Percentiles rank a stretch among this genome's conserved stretches.
phyloP scores from a whole-genome alignment of 495 filamentous ascomycete species.

The Lophiotrema nucula region DNA sequence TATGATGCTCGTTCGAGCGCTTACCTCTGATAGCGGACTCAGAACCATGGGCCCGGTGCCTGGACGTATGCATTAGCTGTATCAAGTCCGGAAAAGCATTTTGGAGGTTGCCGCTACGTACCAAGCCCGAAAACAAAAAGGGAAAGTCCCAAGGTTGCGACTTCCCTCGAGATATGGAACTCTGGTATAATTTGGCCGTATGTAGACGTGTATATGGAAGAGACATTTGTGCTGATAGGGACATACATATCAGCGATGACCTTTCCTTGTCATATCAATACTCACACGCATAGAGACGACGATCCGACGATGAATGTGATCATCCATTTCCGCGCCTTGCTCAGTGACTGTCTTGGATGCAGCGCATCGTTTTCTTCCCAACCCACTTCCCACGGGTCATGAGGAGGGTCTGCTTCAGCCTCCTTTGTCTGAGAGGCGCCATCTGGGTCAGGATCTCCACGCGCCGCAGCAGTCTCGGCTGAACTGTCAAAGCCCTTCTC shows the following conservation, averaged over 20 bases:
- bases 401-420: no score
- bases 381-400: no score
- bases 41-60: constrained; percentile 13
- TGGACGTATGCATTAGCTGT: constrained; percentile 14
- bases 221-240: constrained; percentile 13
- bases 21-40: constrained; percentile 15
- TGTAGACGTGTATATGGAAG: constrained; percentile 15
- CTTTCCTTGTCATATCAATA: constrained; percentile 14
- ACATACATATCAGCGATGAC: constrained; percentile 12
- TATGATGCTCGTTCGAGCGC: constrained; percentile 12
- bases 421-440: no score
- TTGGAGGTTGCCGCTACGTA: no score
- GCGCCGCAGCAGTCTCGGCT: no score
- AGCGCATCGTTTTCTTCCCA: no score
- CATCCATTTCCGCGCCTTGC: constrained; percentile 13
- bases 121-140: constrained; percentile 15
- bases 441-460: no score
- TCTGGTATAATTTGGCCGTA: constrained; percentile 14
- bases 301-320: constrained; percentile 14
- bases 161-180: constrained; percentile 12
- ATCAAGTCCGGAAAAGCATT: constrained; percentile 14
- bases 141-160: constrained; percentile 13
- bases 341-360: constrained; percentile 15
- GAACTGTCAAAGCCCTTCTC: no score
- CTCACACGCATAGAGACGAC: constrained; percentile 13